Evolutionary conservation across 305 asterid genomes (phyloP).

Genomic region (Fraxinus platypoda): DNA sequence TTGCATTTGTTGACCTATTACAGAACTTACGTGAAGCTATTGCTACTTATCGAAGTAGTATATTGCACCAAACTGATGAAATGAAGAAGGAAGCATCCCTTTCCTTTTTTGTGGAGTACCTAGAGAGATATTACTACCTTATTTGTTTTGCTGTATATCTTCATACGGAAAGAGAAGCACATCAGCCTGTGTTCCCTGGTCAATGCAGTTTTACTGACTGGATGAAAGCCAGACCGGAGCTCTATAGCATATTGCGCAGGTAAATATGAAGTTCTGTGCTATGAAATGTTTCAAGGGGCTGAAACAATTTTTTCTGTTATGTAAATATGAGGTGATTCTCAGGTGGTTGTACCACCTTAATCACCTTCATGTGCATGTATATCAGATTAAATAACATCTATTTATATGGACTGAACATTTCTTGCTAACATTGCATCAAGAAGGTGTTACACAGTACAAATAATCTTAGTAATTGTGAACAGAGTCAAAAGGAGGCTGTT

Average conservation of each 20-base stretch:
- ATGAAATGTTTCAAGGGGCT: constrained; percentile 13
- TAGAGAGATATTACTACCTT: constrained; percentile 98
- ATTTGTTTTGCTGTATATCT: constrained; percentile 97
- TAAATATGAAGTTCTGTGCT: constrained; percentile 31
- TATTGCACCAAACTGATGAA: constrained; percentile 92
- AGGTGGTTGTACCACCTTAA: constrained; percentile 17
- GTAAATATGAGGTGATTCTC: constrained; percentile 23
- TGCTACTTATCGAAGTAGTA: constrained; percentile 84
- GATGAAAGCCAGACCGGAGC: constrained; percentile 99
- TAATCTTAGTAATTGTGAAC: not conserved
- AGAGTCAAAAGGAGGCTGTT: not conserved
- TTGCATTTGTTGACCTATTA: constrained; percentile 23
- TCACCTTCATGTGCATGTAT: constrained; percentile 22
- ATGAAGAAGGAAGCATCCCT: constrained; percentile 98
- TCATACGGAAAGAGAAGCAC: constrained; percentile 77
- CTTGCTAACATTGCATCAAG: constrained; percentile 13
- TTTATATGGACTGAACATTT: not conserved
- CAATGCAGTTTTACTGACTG: constrained; percentile 84
- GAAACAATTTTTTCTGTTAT: constrained; percentile 20
- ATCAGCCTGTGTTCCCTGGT: constrained; percentile 52
- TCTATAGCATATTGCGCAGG: constrained; percentile 94
- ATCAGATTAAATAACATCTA: constrained; percentile 8
- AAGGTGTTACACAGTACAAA: not conserved
- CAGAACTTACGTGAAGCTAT: constrained; percentile 99
- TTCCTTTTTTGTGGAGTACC: constrained; percentile 95